Evolutionary conservation across 176 grass and related monocot species (phyloP).

Genomic region (Poa annua): DNA sequence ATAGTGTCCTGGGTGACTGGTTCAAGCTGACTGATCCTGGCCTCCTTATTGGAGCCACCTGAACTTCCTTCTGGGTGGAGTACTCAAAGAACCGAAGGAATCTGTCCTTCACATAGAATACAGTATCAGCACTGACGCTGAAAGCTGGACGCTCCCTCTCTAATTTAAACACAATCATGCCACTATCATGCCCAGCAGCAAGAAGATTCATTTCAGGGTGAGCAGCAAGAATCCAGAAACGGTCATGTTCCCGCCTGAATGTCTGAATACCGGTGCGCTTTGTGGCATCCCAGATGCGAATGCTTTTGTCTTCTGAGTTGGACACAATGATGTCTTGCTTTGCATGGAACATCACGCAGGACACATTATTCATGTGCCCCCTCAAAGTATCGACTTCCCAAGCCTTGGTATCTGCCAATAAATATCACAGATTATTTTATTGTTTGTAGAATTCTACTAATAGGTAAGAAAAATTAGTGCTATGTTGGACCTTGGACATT

Average conservation of each 20-base stretch:
- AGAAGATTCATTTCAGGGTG: conserved; percentile 98
- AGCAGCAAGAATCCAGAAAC: conserved; percentile 95
- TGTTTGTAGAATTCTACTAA: neutral
- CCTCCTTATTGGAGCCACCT: conserved; percentile 86
- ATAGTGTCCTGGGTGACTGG: conserved; percentile 79
- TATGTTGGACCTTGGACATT: neutral
- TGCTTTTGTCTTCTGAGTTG: conserved; percentile 98
- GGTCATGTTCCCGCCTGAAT: conserved; percentile 91
- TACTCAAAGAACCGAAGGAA: conserved; percentile 86
- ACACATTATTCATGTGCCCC: conserved; percentile 98
- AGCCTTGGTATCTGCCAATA: conserved; percentile 84
- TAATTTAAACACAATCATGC: conserved; percentile 98
- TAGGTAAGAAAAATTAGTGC: neutral
- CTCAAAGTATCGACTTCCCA: conserved; percentile 99
- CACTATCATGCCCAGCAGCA: conserved; percentile 94
- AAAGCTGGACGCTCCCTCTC: conserved; percentile 95
- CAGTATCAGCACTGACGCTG: conserved; percentile 74
- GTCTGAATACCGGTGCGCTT: conserved; percentile 94
- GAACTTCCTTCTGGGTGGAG: conserved; percentile 78
- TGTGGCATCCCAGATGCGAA: conserved; percentile 98
- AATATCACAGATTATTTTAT: conserved; percentile 8
- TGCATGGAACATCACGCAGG: conserved; percentile 94
- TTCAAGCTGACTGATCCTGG: conserved; percentile 90
- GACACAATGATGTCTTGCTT: conserved; percentile 99
- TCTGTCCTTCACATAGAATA: conserved; percentile 93